Conservation (phyloP, 495 filamentous ascomycete species). For the Aspergillus incahuasiensis region DNA sequence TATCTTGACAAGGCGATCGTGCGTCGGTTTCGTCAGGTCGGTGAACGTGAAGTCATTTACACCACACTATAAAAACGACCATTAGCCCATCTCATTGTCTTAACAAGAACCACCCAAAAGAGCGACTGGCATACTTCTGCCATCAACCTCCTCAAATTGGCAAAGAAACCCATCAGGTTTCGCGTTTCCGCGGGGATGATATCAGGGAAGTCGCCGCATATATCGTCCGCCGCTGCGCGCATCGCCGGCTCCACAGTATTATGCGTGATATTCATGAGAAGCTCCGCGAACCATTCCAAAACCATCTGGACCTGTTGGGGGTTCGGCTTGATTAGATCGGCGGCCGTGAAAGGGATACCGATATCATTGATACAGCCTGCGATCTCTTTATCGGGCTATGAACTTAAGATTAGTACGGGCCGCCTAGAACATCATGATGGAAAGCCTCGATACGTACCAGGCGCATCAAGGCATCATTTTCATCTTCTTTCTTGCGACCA, state of each 20-base stretch:
- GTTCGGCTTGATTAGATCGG: slow-evolving; percentile 90
- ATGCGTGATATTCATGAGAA: slow-evolving; percentile 84
- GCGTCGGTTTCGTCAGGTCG: slow-evolving; percentile 84
- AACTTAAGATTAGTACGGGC: slow-evolving; percentile 13
- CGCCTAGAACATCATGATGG: not conserved
- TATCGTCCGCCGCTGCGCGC: slow-evolving; percentile 80
- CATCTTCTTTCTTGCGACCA: slow-evolving; percentile 71
- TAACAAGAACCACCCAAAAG: no score
- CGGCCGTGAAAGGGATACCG: slow-evolving; percentile 78
- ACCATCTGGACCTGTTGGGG: slow-evolving; percentile 91
- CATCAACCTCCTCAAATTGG: slow-evolving; percentile 69
- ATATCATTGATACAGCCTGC: slow-evolving; percentile 96
- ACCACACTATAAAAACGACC: slow-evolving; percentile 55
- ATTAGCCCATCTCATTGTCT: slow-evolving; percentile 9
- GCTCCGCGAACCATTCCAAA: slow-evolving; percentile 93
- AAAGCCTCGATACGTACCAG: slow-evolving; percentile 48
- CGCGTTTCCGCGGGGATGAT: slow-evolving; percentile 82
- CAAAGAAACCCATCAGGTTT: slow-evolving; percentile 90
- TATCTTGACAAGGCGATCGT: slow-evolving; percentile 80
- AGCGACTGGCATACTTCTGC: slow-evolving; percentile 66
- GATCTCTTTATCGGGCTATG: slow-evolving; percentile 76
- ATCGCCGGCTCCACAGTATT: slow-evolving; percentile 93
- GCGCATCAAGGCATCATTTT: slow-evolving; percentile 83
- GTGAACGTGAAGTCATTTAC: slow-evolving; percentile 90
- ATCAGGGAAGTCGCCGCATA: slow-evolving; percentile 75